Evolutionary conservation across 805 yeast genomes (phyloP), one percentile per base, ranked within the genome.

Genomic region (Barnettozyma californica): DNA sequence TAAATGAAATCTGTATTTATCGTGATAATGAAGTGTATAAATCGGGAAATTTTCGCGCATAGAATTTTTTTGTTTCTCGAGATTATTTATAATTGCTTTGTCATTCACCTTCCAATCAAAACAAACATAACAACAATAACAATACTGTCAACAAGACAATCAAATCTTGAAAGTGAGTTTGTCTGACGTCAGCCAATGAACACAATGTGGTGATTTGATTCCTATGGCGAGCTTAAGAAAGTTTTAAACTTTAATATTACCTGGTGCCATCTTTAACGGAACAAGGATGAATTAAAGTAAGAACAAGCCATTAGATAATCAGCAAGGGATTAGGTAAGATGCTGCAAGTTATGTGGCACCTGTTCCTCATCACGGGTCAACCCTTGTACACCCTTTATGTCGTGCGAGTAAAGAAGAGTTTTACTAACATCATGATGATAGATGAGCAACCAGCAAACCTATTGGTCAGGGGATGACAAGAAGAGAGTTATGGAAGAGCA

Each of bases 1-100:
- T 61, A 74, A 71, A 56, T 77, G 57, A 11, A 21, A 34, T n/a
- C 13, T 18, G 37, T 8, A 13, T 11, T 9, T 7, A 14, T 37
- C 18, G 16, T 20, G 26, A 14, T 21, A 16, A 19, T 18, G 14
- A 5, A 14, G 2, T 18, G 27, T 10, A 21, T 37, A 3, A 37
- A 37, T 37, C 13, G 18, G 41, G 41, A 37, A 37, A 37, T n/a
- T n/a, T 40, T 40, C 43, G 43, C 43, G 43, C 10, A 40, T 9
- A 5, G 14, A 14, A 16, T 13, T 21, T 14, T 16, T 38, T 23
- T 21, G 9, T 23, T 7, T 38, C 14, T 9, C 27, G 9, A n/a
- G 16, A 13, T n/a, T 35, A 23, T 38, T 38, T 20, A 38, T 38
- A 38, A 38, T 21, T 40, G 43, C 31, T 40, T 40, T 40, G 43